Evolutionary conservation across 345 rosid genomes (phyloP), one percentile per base, ranked within the genome.

Genomic region (Melaleuca quinquenervia): DNA sequence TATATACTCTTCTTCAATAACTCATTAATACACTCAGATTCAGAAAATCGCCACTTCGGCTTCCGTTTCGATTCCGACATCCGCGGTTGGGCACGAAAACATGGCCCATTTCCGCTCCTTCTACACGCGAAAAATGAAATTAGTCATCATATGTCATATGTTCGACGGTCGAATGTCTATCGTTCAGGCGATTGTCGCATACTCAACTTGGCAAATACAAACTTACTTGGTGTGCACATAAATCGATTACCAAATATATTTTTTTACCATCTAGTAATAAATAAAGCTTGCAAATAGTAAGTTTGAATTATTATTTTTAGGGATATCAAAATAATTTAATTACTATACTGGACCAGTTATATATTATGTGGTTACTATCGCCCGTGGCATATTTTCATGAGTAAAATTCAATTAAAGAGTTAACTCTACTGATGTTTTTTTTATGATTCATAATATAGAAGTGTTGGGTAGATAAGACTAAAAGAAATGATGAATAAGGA

Each of bases 21-120:
- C 29, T 64, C 12, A 16, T 4, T 64, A 0, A 32, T 64, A 20
- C 18, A 16, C 12, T 18, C 24, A 13, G 45, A 12, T 64, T 62
- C 18, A 16, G 78, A 41, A 64, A n/a, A n/a, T 1, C 21, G 45
- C 8, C 7, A 18, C 76, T 64, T 18, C 3, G 3, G 78, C 48
- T 64, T 32, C 78, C 45, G 4, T 64, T 64, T 24, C 18, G 18
- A 64, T 32, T 18, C 15, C 3, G 12, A 32, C 7, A 0, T 32
- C 6, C 0, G 1, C 1, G 24, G 18, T 64, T 18, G 2, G 13
- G 1, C 21, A 10, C 48, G 18, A 5, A 32, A 32, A 64, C 32
- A 5, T 8, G 1, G 1, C 24, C 45, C 7, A 3, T 2, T 16
- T 64, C 0, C 1, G 0, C 45, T 16, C 45, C 6, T 64, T 64